Evolutionary conservation across 202 grass and related monocot genomes (phyloP).

Genomic region (Digitaria exilis): DNA sequence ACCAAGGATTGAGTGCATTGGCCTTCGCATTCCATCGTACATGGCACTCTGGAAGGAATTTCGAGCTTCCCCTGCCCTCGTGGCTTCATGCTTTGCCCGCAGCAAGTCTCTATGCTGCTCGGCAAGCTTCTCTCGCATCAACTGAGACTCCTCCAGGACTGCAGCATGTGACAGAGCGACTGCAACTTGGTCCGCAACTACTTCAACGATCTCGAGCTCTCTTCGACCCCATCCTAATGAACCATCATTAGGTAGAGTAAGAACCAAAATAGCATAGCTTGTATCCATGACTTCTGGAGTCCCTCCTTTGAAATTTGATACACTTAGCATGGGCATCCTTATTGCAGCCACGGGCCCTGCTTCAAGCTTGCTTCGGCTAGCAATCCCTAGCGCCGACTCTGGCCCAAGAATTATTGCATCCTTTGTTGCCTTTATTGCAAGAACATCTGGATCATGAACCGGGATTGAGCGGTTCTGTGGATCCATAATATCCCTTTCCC

Average conservation of each 20-base stretch:
- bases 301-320: constrained; percentile 94
- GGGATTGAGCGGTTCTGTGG: constrained; percentile 52
- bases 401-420: constrained; percentile 55
- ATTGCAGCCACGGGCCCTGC: constrained; percentile 72
- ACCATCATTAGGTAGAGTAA: constrained; percentile 67
- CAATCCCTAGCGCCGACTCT: constrained; percentile 57
- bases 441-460: constrained; percentile 63
- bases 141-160: constrained; percentile 86
- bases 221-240: constrained; percentile 62
- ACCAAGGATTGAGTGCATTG: constrained; percentile 88
- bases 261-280: constrained; percentile 82
- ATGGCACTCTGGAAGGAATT: constrained; percentile 85
- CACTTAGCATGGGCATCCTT: constrained; percentile 90
- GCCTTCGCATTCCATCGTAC: constrained; percentile 84
- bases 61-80: constrained; percentile 78
- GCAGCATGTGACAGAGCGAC: constrained; percentile 92
- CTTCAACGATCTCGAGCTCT: constrained; percentile 87
- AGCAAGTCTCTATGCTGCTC: constrained; percentile 77
- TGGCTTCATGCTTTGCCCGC: constrained; percentile 64
- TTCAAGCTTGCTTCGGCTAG: constrained; percentile 57
- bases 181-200: constrained; percentile 94
- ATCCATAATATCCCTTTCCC: constrained; percentile 54
- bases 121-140: constrained; percentile 81
- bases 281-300: constrained; percentile 77
- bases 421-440: constrained; percentile 63